phyloP scores from a whole-genome alignment of 306 rosid genomes.

The Vigna reflexopilosa region DNA sequence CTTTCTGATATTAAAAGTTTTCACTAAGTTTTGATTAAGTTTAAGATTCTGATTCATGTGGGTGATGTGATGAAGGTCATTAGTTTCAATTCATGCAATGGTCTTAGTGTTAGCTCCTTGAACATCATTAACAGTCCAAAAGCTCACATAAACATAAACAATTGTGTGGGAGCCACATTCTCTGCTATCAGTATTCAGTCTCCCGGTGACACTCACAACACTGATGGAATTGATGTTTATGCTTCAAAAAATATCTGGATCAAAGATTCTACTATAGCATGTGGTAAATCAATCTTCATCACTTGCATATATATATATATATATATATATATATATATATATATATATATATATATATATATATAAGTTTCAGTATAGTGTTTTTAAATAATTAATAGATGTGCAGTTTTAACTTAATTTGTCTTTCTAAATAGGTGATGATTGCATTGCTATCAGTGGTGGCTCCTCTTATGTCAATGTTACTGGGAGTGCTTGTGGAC shows the following conservation, averaged over 20 bases:
- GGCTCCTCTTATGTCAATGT: slow-evolving; percentile 43
- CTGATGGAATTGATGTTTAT: slow-evolving; percentile 56
- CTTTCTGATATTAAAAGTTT: not conserved
- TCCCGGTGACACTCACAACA: slow-evolving; percentile 52
- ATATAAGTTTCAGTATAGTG: not conserved
- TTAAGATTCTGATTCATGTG: too few species aligned
- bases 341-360: not conserved
- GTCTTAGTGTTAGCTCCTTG: slow-evolving; percentile 20
- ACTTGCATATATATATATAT: not conserved
- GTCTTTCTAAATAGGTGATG: slow-evolving; percentile 47
- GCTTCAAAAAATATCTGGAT: slow-evolving; percentile 19
- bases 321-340: not conserved
- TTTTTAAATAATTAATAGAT: too few species aligned
- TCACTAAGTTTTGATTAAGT: too few species aligned
- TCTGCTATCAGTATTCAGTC: slow-evolving; percentile 20
- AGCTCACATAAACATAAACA: slow-evolving; percentile 27
- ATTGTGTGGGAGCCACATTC: slow-evolving; percentile 18
- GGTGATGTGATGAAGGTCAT: slow-evolving; percentile 9
- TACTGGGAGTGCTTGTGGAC: slow-evolving; percentile 53
- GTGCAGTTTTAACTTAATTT: not conserved
- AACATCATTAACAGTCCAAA: slow-evolving; percentile 31
- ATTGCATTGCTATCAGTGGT: slow-evolving; percentile 47
- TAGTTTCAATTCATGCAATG: slow-evolving; percentile 10
- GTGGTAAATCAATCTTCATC: slow-evolving; percentile 41
- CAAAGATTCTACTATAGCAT: slow-evolving; percentile 23